Percentiles rank a stretch among this genome's conserved stretches.
Evolutionary conservation across 2,329 filamentous ascomycete species (phyloP).

Genomic region (Fusarium caatingaense): DNA sequence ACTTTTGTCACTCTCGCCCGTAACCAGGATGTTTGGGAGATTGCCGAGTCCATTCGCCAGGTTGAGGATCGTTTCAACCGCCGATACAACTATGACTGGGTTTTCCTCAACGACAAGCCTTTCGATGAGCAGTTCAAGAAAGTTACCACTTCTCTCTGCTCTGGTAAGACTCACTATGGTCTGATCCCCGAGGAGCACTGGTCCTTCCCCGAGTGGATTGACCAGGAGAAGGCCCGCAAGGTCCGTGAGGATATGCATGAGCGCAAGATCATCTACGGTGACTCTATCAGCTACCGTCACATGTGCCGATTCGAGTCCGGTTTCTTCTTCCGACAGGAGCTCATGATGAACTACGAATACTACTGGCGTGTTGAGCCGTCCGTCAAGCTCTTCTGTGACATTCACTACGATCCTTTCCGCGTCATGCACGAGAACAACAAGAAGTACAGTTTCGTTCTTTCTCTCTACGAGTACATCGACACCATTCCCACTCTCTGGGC

Average conservation of each 20-base stretch:
- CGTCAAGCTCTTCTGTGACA: slow-evolving; percentile 95
- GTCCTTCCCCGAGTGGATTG: slow-evolving; percentile 96
- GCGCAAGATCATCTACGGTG: slow-evolving; percentile 97
- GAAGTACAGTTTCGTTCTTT: slow-evolving; percentile 98
- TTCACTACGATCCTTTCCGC: slow-evolving; percentile 95
- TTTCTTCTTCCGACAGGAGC: slow-evolving; percentile 96
- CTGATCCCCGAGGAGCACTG: slow-evolving; percentile 92
- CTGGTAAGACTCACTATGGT: slow-evolving; percentile 91
- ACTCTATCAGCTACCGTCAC: slow-evolving; percentile 96
- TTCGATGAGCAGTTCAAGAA: slow-evolving; percentile 96
- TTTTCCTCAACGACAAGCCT: slow-evolving; percentile 95
- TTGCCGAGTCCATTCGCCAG: slow-evolving; percentile 93
- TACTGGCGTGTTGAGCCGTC: slow-evolving; percentile 99
- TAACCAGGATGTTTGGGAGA: slow-evolving; percentile 96
- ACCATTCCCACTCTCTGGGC: slow-evolving; percentile 98
- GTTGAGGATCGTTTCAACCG: slow-evolving; percentile 98
- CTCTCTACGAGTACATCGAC: slow-evolving; percentile 95
- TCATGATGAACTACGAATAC: slow-evolving; percentile 98
- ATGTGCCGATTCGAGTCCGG: slow-evolving; percentile 99
- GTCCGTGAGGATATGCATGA: slow-evolving; percentile 94
- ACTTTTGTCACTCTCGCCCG: slow-evolving; percentile 97
- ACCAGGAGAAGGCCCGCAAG: slow-evolving; percentile 90
- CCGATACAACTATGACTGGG: slow-evolving; percentile 98
- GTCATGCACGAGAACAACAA: slow-evolving; percentile 96
- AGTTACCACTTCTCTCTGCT: slow-evolving; percentile 88